Evolutionary conservation across 306 rosid genomes (phyloP), one percentile per base, ranked within the genome.

Genomic region (Pyrus communis): DNA sequence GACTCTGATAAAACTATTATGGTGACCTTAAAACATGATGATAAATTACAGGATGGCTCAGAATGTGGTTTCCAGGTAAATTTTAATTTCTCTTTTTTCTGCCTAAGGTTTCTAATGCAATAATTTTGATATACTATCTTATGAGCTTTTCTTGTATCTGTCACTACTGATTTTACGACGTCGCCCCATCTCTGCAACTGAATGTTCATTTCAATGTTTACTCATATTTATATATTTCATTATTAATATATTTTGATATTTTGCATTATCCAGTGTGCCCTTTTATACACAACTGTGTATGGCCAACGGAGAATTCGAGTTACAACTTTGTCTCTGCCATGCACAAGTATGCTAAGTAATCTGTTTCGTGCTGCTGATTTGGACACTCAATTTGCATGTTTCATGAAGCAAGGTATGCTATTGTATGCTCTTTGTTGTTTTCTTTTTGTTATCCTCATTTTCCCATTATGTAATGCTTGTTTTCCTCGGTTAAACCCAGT

Each of bases 291-390:
- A n/a, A 95, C 99, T 75, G 77, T 92, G 67, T 87, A 85, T 87
- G 97, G 97, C 40, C 96, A 92, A 87, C 82, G 99, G 87, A 90
- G 99, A 82, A 95, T 95, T 82, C 97, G 97, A 25, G 96, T 95
- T 38, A 51, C 90, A 68, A 92, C 96, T 72, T 81, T 95, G 74
- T 95, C 99, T 79, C 88, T 95, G 75, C 97, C 99, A 55, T 91
- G 93, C 86, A 92, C 99, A 25, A 95, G 90, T 81, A 89, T 95
- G 99, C 91, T 95, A 19, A 95, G 93, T 82, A 92, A 92, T 83
- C 86, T 95, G 59, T 95, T 95, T 84, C 99, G 97, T 0, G 87
- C 97, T n/a, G 99, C 99, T 72, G 99, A 95, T 84, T 87, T 95
- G 87, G 99, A 95, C 79, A 83, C 97, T 76, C 97, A 92, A 71